A percentile compares a stretch with the other conserved stretches of the same genome.
phyloP scores from a whole-genome alignment of 1,139 yeast species.

The Casaregolazyma lundiana region DNA sequence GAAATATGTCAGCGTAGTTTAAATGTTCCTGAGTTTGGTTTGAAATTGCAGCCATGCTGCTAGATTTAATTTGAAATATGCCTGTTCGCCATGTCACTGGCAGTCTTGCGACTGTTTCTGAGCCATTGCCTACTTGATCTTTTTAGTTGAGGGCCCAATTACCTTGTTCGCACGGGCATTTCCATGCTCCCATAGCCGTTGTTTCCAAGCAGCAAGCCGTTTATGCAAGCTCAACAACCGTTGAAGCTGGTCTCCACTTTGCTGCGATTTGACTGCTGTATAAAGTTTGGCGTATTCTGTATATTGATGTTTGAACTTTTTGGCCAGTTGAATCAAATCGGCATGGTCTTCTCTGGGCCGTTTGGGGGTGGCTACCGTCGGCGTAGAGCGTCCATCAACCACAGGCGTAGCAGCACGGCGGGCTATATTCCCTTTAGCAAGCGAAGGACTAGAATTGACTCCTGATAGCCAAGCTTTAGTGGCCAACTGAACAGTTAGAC shows the following conservation, averaged over 20 bases:
- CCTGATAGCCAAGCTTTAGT: constrained; percentile 4
- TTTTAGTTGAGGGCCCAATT: constrained; percentile 1
- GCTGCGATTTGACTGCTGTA: constrained; percentile 25
- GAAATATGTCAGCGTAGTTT: no score
- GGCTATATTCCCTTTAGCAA: background rate
- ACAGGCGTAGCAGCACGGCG: background rate
- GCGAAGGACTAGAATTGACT: background rate
- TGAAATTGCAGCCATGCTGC: background rate
- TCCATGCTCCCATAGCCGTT: constrained; percentile 32
- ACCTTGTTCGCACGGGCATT: constrained; percentile 2
- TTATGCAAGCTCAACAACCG: constrained; percentile 35
- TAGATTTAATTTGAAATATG: background rate
- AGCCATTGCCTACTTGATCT: background rate
- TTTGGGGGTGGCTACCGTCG: no score
- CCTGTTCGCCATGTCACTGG: background rate
- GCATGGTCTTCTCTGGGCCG: constrained; percentile 14
- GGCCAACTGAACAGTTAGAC: constrained; percentile 6
- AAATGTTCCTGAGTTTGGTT: background rate
- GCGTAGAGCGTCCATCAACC: no score
- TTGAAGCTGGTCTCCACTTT: constrained; percentile 29
- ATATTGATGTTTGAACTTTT: constrained; percentile 33
- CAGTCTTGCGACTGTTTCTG: background rate
- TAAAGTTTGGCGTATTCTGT: constrained; percentile 36
- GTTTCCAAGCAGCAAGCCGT: constrained; percentile 37
- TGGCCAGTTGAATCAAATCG: constrained; percentile 35